phyloP scores from a whole-genome alignment of 78 protist species.

The Polysphondylium violaceum region DNA sequence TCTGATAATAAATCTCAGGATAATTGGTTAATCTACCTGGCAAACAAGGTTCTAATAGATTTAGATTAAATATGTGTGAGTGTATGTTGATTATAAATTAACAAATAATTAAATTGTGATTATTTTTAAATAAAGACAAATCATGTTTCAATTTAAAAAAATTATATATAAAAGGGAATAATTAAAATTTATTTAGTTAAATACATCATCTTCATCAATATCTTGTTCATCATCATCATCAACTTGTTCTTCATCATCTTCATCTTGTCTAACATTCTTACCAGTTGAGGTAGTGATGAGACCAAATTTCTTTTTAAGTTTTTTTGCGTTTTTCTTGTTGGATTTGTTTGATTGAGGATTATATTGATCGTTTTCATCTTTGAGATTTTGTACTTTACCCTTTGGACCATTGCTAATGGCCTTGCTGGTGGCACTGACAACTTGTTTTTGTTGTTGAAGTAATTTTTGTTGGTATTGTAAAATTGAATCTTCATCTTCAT shows the following conservation, averaged over 20 bases:
- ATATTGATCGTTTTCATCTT: constrained; percentile 66
- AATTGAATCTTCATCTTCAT: constrained; percentile 25
- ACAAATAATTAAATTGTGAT: no score
- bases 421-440: background rate
- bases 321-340: constrained; percentile 61
- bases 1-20: no score
- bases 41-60: no score
- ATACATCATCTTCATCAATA: constrained; percentile 33
- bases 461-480: background rate
- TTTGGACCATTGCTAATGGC: background rate
- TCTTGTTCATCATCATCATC: constrained; percentile 23
- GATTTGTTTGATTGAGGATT: constrained; percentile 72
- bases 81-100: no score
- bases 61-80: no score
- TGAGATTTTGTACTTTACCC: constrained; percentile 51
- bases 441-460: constrained; percentile 22
- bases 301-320: constrained; percentile 75
- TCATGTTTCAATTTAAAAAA: no score
- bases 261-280: background rate
- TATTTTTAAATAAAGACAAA: no score
- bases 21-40: no score
- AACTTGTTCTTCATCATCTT: background rate
- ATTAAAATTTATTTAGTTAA: background rate
- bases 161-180: no score
- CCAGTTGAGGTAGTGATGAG: constrained; percentile 15